Percentiles rank a stretch among this genome's conserved stretches.
phyloP scores from a whole-genome alignment of 129 eudicot species.

The Centrapalus pauciflorus region DNA sequence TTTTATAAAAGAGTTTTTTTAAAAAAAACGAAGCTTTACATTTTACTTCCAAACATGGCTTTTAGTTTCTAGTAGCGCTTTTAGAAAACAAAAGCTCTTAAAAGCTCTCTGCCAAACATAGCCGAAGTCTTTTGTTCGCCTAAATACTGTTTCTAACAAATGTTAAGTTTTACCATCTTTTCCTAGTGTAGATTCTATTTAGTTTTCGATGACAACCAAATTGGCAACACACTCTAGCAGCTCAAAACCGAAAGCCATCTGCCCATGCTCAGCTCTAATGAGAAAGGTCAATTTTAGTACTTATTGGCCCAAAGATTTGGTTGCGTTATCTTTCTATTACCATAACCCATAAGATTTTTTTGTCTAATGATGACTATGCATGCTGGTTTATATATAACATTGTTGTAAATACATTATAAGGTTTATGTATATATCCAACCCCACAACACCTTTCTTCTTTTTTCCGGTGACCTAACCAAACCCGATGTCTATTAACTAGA shows the following conservation, averaged over 20 bases:
- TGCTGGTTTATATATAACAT: background rate
- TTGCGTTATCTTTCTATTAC: background rate
- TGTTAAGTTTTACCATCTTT: background rate
- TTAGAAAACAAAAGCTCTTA: too few species aligned
- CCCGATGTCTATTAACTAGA: background rate
- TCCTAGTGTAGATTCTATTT: background rate
- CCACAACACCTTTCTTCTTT: background rate
- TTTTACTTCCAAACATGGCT: too few species aligned
- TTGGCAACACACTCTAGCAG: background rate
- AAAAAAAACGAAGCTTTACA: too few species aligned
- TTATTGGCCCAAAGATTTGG: background rate
- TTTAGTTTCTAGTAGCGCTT: too few species aligned
- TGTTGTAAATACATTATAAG: background rate
- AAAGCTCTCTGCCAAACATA: too few species aligned
- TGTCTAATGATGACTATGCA: background rate
- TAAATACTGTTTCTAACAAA: background rate
- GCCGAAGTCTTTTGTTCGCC: background rate
- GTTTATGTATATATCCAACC: background rate
- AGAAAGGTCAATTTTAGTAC: background rate
- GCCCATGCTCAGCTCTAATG: background rate
- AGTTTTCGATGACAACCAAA: background rate
- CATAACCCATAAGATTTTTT: background rate
- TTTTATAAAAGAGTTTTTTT: too few species aligned
- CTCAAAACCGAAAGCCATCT: slow-evolving; percentile 5
- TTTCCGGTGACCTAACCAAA: background rate